Evolutionary conservation across 768 basidiomycete genomes (phyloP).

Genomic region (Coprinopsis strossmayeri): DNA sequence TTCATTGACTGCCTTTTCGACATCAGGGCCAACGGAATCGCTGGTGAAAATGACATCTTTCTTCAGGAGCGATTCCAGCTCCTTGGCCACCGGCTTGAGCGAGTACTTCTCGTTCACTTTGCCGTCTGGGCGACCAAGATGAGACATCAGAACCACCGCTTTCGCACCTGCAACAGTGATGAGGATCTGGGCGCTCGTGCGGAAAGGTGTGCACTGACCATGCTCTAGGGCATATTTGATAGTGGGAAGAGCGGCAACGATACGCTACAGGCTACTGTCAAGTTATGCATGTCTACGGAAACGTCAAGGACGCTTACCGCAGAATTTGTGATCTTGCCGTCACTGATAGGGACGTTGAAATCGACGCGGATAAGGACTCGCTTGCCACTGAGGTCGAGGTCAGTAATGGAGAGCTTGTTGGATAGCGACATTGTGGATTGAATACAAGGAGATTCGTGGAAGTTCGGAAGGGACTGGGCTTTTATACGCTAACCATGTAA

Average conservation of each 20-base stretch:
- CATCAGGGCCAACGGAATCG: constrained; percentile 82
- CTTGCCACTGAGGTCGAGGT: constrained; percentile 81
- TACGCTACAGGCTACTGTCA: constrained; percentile 56
- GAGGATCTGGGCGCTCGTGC: too few relatives aligned
- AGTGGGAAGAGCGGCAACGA: constrained; percentile 93
- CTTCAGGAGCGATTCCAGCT: constrained; percentile 68
- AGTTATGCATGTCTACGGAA: constrained; percentile 10
- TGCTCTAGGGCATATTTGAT: constrained; percentile 89
- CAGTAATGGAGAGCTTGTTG: constrained; percentile 89
- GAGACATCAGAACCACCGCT: constrained; percentile 91
- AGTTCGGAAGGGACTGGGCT: too few relatives aligned
- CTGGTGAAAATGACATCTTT: constrained; percentile 73
- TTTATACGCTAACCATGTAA: too few relatives aligned
- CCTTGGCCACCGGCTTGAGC: constrained; percentile 76
- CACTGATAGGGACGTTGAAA: constrained; percentile 91
- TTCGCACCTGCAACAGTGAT: constrained; percentile 51
- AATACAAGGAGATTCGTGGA: constrained; percentile 11
- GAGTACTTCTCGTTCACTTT: constrained; percentile 86
- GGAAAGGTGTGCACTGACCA: constrained; percentile 50
- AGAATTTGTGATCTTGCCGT: constrained; percentile 92
- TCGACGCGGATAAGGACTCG: constrained; percentile 93
- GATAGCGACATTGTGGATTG: constrained; percentile 77
- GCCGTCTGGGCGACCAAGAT: constrained; percentile 95
- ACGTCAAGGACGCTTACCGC: constrained; percentile 54
- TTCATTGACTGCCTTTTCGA: constrained; percentile 69